Evolutionary conservation across 2,329 filamentous ascomycete species (phyloP), one percentile per base, ranked within the genome.

Genomic region (Colletotrichum musae): DNA sequence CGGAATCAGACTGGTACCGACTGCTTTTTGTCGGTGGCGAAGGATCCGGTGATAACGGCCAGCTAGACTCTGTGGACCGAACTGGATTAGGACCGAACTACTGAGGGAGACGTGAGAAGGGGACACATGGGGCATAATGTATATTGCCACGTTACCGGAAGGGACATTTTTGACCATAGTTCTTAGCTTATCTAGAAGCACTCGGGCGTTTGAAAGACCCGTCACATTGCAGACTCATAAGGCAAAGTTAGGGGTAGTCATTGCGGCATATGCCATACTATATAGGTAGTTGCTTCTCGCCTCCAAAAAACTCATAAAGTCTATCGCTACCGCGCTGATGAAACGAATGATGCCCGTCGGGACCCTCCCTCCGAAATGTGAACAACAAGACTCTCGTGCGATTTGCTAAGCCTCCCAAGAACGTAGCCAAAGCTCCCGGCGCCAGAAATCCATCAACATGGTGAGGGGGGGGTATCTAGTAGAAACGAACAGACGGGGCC

Each of bases 401-500:
- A 68, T 63, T 70, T 70, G 61, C 50, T 58, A 57, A 43, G 54
- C 61, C 48, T 57, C 45, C 56, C 28, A 18, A 54, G 48, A 26
- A 43, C 7, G 28, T 32, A 32, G 7, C 48, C 62, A 50, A 54
- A 65, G 47, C 45, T 41, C 45, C 51, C 58, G n/a, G 64, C 54
- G 68, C 69, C 72, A 16, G 58, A 61, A 60, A 52, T 65, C 48
- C 61, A 58, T 72, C 63, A 63, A 71, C 59, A 32, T 32, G 28
- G 28, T 32, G 28, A 18, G 28, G 10, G 70, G 67, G 68, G 72
- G 72, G 72, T 74, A 74, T 74, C 72, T 74, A 64, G 52, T 48
- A 58, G 52, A 69, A 72, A 72, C 50, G 58, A 72, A 71, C 56
- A 72, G 58, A 70, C 50, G 26, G 50, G 50, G 39, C 26, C 54